A percentile compares a stretch with the other conserved stretches of the same genome.
Evolutionary conservation across 2,329 filamentous ascomycete species (phyloP).

Genomic region (Colletotrichum acutatum): DNA sequence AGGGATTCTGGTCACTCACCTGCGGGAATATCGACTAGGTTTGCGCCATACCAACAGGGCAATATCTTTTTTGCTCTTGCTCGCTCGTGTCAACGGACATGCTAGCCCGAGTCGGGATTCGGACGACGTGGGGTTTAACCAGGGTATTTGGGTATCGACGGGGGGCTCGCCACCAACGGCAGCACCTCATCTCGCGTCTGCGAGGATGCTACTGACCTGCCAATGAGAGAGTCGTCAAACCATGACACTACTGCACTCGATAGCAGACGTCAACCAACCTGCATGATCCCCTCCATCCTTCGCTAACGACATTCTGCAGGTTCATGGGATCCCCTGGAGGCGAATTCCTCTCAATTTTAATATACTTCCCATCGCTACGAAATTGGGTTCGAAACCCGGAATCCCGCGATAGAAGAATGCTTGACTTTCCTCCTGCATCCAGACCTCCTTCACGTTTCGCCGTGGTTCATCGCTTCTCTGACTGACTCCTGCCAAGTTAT

Average conservation of each 20-base stretch:
- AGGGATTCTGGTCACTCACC: background rate
- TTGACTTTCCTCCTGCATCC: background rate
- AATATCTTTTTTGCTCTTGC: background rate
- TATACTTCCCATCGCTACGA: background rate
- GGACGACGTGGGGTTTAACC: background rate
- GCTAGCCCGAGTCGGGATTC: constrained; percentile 1
- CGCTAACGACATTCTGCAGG: constrained; percentile 11
- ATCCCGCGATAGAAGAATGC: background rate
- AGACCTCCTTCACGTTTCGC: background rate
- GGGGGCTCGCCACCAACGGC: constrained; percentile 17
- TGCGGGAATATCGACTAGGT: background rate
- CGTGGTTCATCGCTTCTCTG: background rate
- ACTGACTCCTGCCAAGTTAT: background rate
- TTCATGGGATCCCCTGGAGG: background rate
- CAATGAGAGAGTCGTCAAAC: constrained; percentile 1
- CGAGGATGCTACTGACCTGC: background rate
- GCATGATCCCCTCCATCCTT: background rate
- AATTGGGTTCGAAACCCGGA: background rate
- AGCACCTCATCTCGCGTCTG: constrained; percentile 16
- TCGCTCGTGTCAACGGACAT: background rate
- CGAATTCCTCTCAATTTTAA: background rate
- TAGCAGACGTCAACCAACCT: background rate
- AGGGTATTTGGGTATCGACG: background rate
- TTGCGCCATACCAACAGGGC: background rate
- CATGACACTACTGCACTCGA: constrained; percentile 11